Percentiles rank a stretch among this genome's conserved stretches.
phyloP scores from a whole-genome alignment of 805 yeast genomes.

The Candida lessepsii region DNA sequence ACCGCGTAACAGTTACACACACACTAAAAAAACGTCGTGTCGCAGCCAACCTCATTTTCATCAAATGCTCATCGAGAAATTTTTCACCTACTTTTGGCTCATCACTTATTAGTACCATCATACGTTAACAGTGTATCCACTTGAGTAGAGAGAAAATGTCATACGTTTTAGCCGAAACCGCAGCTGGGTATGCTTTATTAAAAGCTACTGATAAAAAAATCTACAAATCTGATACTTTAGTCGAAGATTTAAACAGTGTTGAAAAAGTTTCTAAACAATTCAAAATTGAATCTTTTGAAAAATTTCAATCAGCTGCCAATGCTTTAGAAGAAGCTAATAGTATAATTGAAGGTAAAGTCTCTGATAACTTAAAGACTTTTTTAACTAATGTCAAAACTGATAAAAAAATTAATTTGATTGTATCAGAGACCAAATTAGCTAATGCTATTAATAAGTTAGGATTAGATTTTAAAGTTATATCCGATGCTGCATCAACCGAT shows the following conservation, averaged over 20 bases:
- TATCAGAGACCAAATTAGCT: conserved; percentile 93
- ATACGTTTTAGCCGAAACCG: conserved; percentile 92
- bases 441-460: conserved; percentile 95
- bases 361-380: conserved; percentile 74
- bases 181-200: conserved; percentile 97
- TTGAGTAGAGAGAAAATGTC: conserved; percentile 49
- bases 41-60: neutral
- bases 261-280: conserved; percentile 87
- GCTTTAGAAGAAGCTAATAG: conserved; percentile 95
- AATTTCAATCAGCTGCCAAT: conserved; percentile 89
- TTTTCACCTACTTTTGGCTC: conserved; percentile 6
- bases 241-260: conserved; percentile 75
- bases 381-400: conserved; percentile 74
- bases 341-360: conserved; percentile 89
- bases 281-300: conserved; percentile 93
- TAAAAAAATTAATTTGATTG: conserved; percentile 84
- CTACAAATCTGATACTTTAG: conserved; percentile 73
- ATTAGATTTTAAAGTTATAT: conserved; percentile 79
- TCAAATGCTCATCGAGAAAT: conserved; percentile 4
- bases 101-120: conserved; percentile 2
- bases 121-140: neutral
- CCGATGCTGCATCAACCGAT: conserved; percentile 94
- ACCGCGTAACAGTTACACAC: neutral
- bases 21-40: neutral
- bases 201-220: conserved; percentile 98